These are phyloP conservation scores for Aegilops umbellulata DNA, from an alignment of 176 grass and related monocot genomes.

Conservation along the genomic window DNA sequence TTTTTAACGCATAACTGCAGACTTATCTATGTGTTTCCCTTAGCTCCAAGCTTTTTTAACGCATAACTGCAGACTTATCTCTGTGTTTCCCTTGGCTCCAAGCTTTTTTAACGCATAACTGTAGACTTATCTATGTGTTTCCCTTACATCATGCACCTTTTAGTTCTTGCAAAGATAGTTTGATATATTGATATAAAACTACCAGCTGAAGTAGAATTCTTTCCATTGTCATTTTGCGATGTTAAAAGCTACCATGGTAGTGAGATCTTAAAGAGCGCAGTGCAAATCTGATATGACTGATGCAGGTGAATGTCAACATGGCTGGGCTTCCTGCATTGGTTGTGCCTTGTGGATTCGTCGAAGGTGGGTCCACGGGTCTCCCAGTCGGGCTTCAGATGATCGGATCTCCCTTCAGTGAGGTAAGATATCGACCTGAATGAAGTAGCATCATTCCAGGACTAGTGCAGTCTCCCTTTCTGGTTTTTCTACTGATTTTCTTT, in stretches of 20 bases:
- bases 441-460: background rate
- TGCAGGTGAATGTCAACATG: constrained; percentile 96
- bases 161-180: background rate
- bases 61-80: background rate
- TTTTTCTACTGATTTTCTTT: background rate
- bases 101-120: constrained; percentile 1
- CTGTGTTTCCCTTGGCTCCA: background rate
- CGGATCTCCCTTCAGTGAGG: constrained; percentile 69
- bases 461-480: background rate
- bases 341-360: constrained; percentile 86
- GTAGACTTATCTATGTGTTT: background rate
- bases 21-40: background rate
- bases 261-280: background rate
- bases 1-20: background rate
- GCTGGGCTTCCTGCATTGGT: constrained; percentile 86
- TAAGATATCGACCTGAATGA: constrained; percentile 17
- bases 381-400: constrained; percentile 96
- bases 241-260: background rate
- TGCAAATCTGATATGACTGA: background rate
- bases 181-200: background rate
- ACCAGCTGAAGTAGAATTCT: background rate
- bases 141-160: background rate
- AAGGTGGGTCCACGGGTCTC: constrained; percentile 67
- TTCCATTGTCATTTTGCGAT: background rate
- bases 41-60: background rate